Evolutionary conservation across 2,329 filamentous ascomycete genomes (phyloP), one percentile per base, ranked within the genome.

Genomic region (Monilinia vaccinii-corymbosi): DNA sequence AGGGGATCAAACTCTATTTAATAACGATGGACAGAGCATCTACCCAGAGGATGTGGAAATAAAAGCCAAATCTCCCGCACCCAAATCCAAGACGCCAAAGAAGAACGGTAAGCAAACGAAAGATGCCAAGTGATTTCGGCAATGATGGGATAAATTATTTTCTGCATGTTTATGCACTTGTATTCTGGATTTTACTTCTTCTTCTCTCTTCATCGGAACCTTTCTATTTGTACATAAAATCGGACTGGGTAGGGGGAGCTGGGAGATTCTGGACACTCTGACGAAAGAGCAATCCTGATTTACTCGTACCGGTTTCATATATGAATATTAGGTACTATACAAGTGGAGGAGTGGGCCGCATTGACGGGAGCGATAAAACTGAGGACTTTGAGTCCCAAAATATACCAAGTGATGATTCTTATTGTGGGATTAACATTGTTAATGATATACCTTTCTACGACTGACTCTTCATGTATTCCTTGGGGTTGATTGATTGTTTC

Each of bases 1-100:
- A 68, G 93, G 91, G 6, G 93, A 97, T 69, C 84, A 91, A 73
- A 77, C 81, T 47, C 78, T 97, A 16, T 97, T 86, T 71, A 83
- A 81, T 11, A 78, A 89, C 53, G 86, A 89, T 16, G 56, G 50
- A 11, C 50, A 46, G 23, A 62, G 60, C 40, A 52, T 62, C 13
- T 63, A 63, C 38, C 52, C 61, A 23, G 42, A 58, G 7, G 52
- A 57, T 44, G 23, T 53, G 16, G 40, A 31, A 6, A 31, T 40
- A 16, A 59, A 53, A 16, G 31, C 14, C 25, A 55, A 55, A 16
- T 59, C 57, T 16, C 28, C 42, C 11, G 49, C 25, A 21, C 31
- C 49, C 21, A 52, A 32, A 16, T 38, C 40, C 11, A 59, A 59
- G 32, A 53, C 57, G 11, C 38, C 56, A 42, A 58, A 52, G 28